These are phyloP conservation scores for Xylariales sp. DNA, from an alignment of 2,329 filamentous ascomycete genomes.

Conservation along the genomic window DNA sequence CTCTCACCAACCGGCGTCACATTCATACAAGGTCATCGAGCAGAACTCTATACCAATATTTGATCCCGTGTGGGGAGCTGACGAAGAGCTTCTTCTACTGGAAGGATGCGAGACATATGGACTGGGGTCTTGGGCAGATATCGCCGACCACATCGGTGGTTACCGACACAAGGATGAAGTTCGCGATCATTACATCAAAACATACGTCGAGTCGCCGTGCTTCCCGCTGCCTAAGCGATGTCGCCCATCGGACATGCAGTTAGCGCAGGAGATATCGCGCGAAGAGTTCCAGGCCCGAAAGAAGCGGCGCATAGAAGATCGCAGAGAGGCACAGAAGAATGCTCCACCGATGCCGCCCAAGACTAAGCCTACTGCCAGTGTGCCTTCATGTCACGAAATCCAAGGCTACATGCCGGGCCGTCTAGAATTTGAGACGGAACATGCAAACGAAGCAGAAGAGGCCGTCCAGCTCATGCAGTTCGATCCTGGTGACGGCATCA, in stretches of 20 bases:
- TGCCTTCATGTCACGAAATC: conserved; percentile 94
- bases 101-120: conserved; percentile 97
- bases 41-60: conserved; percentile 98
- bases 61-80: conserved; percentile 89
- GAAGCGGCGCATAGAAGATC: conserved; percentile 87
- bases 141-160: conserved; percentile 95
- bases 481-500: conserved; percentile 89
- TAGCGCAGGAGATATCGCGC: conserved; percentile 76
- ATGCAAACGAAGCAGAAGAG: conserved; percentile 96
- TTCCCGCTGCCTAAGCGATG: conserved; percentile 88
- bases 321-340: conserved; percentile 81
- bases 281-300: conserved; percentile 92
- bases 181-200: conserved; percentile 84
- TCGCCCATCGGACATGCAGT: conserved; percentile 72
- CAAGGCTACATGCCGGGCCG: conserved; percentile 98
- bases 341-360: conserved; percentile 81
- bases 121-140: conserved; percentile 94
- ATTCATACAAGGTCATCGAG: conserved; percentile 91
- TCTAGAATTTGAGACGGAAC: conserved; percentile 94
- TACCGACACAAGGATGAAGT: conserved; percentile 95
- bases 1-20: conserved; percentile 79
- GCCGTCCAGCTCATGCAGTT: conserved; percentile 98
- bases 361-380: conserved; percentile 91
- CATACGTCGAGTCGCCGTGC: conserved; percentile 74
- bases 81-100: conserved; percentile 88